Conservation (phyloP, 345 rosid species). For the Odontarrhena argentea region DNA sequence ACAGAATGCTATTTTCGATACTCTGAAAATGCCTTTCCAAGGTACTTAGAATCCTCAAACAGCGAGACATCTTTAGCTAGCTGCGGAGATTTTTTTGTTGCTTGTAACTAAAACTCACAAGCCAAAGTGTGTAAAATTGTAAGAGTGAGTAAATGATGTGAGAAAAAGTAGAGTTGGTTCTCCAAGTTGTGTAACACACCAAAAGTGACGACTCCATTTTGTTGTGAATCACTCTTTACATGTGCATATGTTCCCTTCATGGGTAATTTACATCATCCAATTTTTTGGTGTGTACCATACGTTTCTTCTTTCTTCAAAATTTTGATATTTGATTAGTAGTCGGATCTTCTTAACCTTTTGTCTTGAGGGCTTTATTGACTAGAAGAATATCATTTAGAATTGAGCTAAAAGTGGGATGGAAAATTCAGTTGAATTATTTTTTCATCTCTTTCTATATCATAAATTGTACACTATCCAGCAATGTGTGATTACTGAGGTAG, state of each 20-base stretch:
- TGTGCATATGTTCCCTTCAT: not conserved
- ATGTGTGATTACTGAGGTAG: not conserved
- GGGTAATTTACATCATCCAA: constrained; percentile 3
- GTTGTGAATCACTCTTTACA: not conserved
- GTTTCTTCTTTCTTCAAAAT: no score
- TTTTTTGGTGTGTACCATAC: no score
- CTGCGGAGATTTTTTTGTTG: constrained; percentile 27
- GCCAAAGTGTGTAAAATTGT: constrained; percentile 21
- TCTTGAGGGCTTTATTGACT: no score
- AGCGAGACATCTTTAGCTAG: constrained; percentile 5
- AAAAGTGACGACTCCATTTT: not conserved
- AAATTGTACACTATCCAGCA: not conserved
- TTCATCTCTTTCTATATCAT: not conserved
- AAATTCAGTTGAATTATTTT: not conserved
- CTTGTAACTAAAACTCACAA: constrained; percentile 23
- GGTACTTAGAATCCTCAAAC: constrained; percentile 36
- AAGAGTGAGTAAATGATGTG: constrained; percentile 18
- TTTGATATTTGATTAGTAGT: no score
- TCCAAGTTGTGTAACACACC: constrained; percentile 9
- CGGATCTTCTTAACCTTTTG: no score
- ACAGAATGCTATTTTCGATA: constrained; percentile 88
- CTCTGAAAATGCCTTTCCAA: constrained; percentile 83
- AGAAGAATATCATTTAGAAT: no score
- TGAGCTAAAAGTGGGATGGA: no score
- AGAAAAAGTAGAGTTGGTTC: constrained; percentile 24